Evolutionary conservation across 257 asterid genomes (phyloP).

Genomic region (Lantana camara): DNA sequence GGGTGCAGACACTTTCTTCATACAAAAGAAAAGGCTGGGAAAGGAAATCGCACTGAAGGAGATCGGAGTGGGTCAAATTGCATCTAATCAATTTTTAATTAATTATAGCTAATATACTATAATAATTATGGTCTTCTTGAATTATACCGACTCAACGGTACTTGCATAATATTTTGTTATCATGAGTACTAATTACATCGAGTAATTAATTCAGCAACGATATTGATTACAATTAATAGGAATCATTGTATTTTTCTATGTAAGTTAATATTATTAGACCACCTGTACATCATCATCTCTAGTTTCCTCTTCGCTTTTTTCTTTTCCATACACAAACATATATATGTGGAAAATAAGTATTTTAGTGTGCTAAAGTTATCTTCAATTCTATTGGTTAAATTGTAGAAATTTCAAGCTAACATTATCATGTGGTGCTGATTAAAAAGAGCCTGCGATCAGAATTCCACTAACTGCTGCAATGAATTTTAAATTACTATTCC

Average conservation of each 20-base stretch:
- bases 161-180: neutral
- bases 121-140: neutral
- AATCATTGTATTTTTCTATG: neutral
- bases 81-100: neutral
- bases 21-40: constrained; percentile 35
- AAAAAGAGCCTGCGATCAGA: constrained; percentile 22
- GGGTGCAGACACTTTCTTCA: constrained; percentile 54
- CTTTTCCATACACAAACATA: too few relatives aligned
- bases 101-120: neutral
- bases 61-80: constrained; percentile 24
- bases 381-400: neutral
- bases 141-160: too few relatives aligned
- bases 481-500: constrained; percentile 2
- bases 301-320: too few relatives aligned
- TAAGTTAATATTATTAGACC: neutral
- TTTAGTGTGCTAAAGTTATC: neutral
- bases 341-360: neutral
- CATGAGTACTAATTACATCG: neutral
- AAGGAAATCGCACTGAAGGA: constrained; percentile 19
- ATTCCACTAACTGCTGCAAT: constrained; percentile 26
- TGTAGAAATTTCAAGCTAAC: constrained; percentile 17
- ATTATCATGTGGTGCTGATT: constrained; percentile 11
- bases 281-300: too few relatives aligned
- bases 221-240: neutral
- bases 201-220: neutral